A percentile compares a stretch with the other conserved stretches of the same genome.
These are phyloP conservation scores for Glebionis coronaria DNA, from an alignment of 129 eudicot species.

Conservation along the genomic window DNA sequence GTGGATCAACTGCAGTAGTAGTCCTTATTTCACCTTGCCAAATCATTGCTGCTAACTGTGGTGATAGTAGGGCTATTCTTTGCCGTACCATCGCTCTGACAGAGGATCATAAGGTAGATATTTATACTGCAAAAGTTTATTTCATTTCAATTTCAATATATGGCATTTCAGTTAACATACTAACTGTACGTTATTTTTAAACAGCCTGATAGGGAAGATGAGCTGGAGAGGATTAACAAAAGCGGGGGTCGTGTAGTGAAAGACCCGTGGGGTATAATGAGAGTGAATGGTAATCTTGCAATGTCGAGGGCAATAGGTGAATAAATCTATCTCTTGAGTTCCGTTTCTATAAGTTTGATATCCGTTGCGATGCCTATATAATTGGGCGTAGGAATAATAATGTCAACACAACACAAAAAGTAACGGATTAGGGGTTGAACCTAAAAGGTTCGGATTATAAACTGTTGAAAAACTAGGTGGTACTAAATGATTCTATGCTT, in stretches of 20 bases:
- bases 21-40: conserved; percentile 31
- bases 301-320: conserved; percentile 36
- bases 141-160: no score
- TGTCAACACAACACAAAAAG: no score
- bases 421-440: no score
- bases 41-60: conserved; percentile 29
- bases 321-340: not conserved
- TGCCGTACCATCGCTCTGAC: conserved; percentile 26
- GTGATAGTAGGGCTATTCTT: conserved; percentile 33
- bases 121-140: no score
- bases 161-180: no score
- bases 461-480: no score
- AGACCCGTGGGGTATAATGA: conserved; percentile 11
- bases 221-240: conserved; percentile 14
- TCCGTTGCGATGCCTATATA: not conserved
- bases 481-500: no score
- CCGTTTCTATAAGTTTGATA: not conserved
- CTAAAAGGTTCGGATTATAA: no score
- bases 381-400: not conserved
- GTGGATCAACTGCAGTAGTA: conserved; percentile 35
- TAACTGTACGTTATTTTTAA: not conserved
- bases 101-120: conserved; percentile 22
- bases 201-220: conserved; percentile 28
- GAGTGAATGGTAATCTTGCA: conserved; percentile 29
- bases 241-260: conserved; percentile 12